These are phyloP conservation scores for Helicocarpus griseus DNA, from an alignment of 2,329 filamentous ascomycete species.

Conservation along the genomic window DNA sequence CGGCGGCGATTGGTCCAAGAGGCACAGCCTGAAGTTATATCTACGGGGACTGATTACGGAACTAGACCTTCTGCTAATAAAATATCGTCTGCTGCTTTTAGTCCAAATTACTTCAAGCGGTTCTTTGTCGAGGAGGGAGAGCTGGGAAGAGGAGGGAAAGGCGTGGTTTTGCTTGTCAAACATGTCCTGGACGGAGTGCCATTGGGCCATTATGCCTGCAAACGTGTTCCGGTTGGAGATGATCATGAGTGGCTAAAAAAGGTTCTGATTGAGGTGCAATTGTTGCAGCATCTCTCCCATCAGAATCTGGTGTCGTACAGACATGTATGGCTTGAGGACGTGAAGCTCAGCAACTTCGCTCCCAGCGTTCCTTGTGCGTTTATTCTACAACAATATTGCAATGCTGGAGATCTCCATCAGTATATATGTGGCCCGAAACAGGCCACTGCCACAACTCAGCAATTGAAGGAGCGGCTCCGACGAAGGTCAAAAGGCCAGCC, in stretches of 20 bases:
- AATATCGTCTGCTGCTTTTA: constrained; percentile 81
- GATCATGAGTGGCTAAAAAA: constrained; percentile 95
- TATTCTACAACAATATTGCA: constrained; percentile 96
- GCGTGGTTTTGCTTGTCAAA: constrained; percentile 85
- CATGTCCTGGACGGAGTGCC: constrained; percentile 85
- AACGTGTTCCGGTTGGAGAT: constrained; percentile 89
- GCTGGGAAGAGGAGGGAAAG: constrained; percentile 83
- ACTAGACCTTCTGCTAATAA: constrained; percentile 34
- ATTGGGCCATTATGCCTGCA: constrained; percentile 89
- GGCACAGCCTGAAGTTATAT: constrained; percentile 25
- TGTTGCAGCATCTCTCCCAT: constrained; percentile 84
- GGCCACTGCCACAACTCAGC: constrained; percentile 59
- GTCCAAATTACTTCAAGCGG: constrained; percentile 79
- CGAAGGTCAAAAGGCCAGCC: constrained; percentile 68
- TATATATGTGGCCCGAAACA: constrained; percentile 67
- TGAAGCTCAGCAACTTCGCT: constrained; percentile 72
- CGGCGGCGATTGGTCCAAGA: constrained; percentile 38
- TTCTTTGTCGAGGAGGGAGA: constrained; percentile 88
- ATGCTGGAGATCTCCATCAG: constrained; percentile 78
- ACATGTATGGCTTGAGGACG: constrained; percentile 93
- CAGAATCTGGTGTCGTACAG: constrained; percentile 94
- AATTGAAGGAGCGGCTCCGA: constrained; percentile 79
- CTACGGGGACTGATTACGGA: constrained; percentile 13
- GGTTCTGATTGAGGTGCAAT: constrained; percentile 82
- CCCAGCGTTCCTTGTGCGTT: constrained; percentile 91